phyloP scores from a whole-genome alignment of 2,329 filamentous ascomycete species.

The Coniosporium tulheliwenetii region DNA sequence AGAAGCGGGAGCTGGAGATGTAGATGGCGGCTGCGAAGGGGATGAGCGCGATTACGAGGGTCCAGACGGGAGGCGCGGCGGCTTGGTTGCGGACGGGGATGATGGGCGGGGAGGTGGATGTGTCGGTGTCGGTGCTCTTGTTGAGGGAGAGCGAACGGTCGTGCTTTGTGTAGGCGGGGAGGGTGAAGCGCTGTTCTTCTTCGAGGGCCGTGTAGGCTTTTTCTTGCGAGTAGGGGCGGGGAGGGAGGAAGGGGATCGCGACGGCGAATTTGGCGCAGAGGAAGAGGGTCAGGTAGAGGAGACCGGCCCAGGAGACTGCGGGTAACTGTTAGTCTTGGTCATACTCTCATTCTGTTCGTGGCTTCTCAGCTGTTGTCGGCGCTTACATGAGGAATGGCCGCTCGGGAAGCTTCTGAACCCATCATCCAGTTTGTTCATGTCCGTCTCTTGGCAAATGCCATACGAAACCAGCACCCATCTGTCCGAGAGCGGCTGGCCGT shows the following conservation, averaged over 20 bases:
- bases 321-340: neutral
- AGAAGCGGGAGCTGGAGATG: constrained; percentile 74
- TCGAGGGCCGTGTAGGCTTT: constrained; percentile 28
- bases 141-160: neutral
- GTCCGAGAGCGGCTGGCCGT: constrained; percentile 32
- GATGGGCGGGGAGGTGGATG: constrained; percentile 8
- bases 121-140: neutral
- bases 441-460: constrained; percentile 55
- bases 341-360: constrained; percentile 3
- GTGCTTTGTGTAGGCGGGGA: neutral
- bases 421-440: constrained; percentile 49
- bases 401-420: constrained; percentile 77
- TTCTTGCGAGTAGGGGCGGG: constrained; percentile 30
- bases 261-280: constrained; percentile 70
- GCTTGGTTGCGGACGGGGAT: constrained; percentile 53
- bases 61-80: constrained; percentile 69
- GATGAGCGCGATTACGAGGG: constrained; percentile 52
- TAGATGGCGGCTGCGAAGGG: constrained; percentile 66
- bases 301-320: constrained; percentile 55
- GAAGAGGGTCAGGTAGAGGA: constrained; percentile 78
- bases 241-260: constrained; percentile 52
- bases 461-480: constrained; percentile 58
- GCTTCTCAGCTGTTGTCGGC: neutral
- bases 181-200: neutral
- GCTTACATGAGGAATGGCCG: constrained; percentile 53